Conservation (phyloP, 257 asterid genomes). For the Jasminum sambac region DNA sequence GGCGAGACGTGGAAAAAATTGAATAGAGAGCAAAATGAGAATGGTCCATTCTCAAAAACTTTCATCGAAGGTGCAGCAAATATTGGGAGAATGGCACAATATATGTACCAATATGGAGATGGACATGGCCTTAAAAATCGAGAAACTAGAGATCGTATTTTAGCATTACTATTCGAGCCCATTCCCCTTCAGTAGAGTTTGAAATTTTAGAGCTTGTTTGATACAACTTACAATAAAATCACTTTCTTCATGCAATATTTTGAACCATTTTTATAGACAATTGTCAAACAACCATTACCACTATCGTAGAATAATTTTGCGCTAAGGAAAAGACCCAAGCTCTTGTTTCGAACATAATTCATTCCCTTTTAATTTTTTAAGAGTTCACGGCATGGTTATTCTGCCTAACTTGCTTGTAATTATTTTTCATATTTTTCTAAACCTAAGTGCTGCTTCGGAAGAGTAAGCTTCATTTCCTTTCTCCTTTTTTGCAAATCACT, state of each 20-base stretch:
- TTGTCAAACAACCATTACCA: no score
- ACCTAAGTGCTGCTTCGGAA: constrained; percentile 68
- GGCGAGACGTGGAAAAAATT: constrained; percentile 34
- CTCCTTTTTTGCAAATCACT: neutral
- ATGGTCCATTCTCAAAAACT: constrained; percentile 13
- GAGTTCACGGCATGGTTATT: no score
- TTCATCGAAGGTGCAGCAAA: constrained; percentile 27
- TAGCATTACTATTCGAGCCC: constrained; percentile 26
- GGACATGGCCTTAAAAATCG: constrained; percentile 31
- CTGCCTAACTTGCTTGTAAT: no score
- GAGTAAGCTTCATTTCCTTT: constrained; percentile 38
- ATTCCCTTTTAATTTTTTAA: no score
- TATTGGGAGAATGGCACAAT: constrained; percentile 36
- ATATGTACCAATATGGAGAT: constrained; percentile 43
- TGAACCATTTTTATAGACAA: no score
- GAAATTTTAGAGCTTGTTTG: no score
- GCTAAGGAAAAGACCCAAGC: no score
- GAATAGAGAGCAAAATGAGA: constrained; percentile 18
- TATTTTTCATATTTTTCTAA: no score
- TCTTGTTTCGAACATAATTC: no score
- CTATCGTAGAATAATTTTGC: no score
- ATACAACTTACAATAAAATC: no score
- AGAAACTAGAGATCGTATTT: constrained; percentile 15
- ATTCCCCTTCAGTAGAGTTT: neutral
- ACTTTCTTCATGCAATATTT: no score